A percentile compares a stretch with the other conserved stretches of the same genome.
Evolutionary conservation across 2,329 filamentous ascomycete species (phyloP).

Genomic region (Hymenoscyphus fructigenus): DNA sequence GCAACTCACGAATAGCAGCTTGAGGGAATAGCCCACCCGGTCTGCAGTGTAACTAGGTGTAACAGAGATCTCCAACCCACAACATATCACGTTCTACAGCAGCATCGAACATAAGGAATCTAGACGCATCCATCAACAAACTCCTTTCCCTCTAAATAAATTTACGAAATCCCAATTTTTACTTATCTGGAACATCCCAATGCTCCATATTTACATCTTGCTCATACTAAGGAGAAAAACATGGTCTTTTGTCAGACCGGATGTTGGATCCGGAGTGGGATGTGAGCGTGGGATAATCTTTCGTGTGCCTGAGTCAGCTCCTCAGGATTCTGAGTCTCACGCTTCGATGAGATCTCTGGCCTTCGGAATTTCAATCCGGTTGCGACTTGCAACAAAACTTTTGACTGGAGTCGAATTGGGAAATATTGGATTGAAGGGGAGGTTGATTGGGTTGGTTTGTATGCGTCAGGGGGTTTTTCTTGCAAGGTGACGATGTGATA

Average conservation of each 20-base stretch:
- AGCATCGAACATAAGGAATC: neutral
- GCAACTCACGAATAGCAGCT: neutral
- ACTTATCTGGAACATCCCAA: neutral
- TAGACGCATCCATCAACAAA: neutral
- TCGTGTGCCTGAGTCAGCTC: neutral
- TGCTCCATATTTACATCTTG: neutral
- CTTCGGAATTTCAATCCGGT: conserved; percentile 1
- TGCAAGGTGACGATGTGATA: neutral
- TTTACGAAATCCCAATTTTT: neutral
- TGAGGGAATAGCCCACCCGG: neutral
- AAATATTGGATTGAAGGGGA: neutral
- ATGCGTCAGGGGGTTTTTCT: neutral
- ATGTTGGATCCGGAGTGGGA: neutral
- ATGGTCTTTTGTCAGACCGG: neutral
- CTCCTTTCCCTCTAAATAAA: neutral
- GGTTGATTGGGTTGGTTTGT: neutral
- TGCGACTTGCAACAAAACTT: conserved; percentile 10
- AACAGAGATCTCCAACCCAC: conserved; percentile 4
- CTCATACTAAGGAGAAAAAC: neutral
- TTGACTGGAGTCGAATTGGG: neutral
- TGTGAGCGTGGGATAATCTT: neutral
- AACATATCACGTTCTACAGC: neutral
- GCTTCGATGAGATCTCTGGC: neutral
- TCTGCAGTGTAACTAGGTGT: conserved; percentile 1
- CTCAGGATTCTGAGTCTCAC: neutral